phyloP scores from a whole-genome alignment of 2,329 filamentous ascomycete genomes.

The Diaporthe citriasiana region DNA sequence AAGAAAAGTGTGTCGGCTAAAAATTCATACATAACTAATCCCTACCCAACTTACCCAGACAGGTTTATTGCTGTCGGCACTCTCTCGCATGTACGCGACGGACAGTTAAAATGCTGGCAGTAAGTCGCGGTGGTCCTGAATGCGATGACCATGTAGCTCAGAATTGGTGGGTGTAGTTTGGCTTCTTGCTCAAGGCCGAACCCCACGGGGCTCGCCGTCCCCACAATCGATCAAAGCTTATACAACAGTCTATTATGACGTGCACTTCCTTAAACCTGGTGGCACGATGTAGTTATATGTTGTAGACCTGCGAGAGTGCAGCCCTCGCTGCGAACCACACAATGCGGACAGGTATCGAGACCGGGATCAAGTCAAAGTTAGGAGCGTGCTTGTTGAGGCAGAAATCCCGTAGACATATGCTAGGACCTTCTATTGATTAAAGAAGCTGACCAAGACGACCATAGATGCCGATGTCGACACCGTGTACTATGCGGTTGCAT shows the following conservation, averaged over 20 bases:
- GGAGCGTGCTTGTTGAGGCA: not conserved
- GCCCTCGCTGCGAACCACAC: not conserved
- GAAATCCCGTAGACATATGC: not conserved
- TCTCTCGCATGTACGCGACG: too few species aligned
- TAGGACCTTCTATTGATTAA: not conserved
- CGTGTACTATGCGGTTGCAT: not conserved
- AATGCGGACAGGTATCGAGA: not conserved
- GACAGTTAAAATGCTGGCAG: too few species aligned
- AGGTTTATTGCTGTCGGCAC: not conserved
- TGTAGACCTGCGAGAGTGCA: too few species aligned
- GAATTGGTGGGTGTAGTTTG: not conserved
- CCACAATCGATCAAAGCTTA: not conserved
- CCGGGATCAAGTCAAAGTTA: not conserved
- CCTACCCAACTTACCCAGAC: not conserved
- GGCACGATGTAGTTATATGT: not conserved
- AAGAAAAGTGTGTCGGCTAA: not conserved
- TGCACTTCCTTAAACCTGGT: not conserved
- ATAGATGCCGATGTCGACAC: not conserved
- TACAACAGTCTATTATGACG: not conserved
- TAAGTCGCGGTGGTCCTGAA: not conserved
- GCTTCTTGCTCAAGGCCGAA: not conserved
- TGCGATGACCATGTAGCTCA: not conserved
- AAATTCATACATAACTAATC: not conserved
- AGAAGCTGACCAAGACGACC: not conserved
- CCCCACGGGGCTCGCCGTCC: conserved; percentile 1